phyloP scores from a whole-genome alignment of 2,329 filamentous ascomycete genomes.

The Aquanectria penicillioides region DNA sequence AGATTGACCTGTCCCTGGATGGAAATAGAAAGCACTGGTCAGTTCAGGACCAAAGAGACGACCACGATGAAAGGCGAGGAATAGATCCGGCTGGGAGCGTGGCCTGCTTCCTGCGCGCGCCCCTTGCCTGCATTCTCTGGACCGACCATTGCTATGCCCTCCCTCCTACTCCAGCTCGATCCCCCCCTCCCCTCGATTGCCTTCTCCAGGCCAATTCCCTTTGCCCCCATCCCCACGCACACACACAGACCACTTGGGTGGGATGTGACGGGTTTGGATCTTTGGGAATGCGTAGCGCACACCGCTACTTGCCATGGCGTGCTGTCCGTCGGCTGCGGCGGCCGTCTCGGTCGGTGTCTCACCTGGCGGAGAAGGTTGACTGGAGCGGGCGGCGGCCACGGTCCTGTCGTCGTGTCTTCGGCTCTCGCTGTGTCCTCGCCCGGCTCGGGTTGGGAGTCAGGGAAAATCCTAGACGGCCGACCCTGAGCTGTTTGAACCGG shows the following conservation, averaged over 20 bases:
- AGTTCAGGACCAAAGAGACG: constrained; percentile 1
- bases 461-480: not conserved
- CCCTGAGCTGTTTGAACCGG: not conserved
- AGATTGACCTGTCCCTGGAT: constrained; percentile 5
- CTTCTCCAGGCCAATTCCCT: constrained; percentile 11
- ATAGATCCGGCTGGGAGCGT: constrained; percentile 16
- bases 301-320: constrained; percentile 38
- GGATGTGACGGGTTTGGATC: constrained; percentile 28
- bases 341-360: constrained; percentile 33
- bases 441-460: not conserved
- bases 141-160: not conserved
- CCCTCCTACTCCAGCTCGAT: constrained; percentile 7
- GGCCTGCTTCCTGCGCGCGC: constrained; percentile 7
- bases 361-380: constrained; percentile 33
- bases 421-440: not conserved
- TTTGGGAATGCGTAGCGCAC: constrained; percentile 25
- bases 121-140: constrained; percentile 3
- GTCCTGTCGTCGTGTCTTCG: not conserved
- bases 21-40: constrained; percentile 16
- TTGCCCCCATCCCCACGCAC: constrained; percentile 23
- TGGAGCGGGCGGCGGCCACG: not conserved
- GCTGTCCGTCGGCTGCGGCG: constrained; percentile 34
- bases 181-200: constrained; percentile 1
- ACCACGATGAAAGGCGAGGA: constrained; percentile 5
- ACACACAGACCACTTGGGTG: constrained; percentile 33